Evolutionary conservation across 352 stramenopile genomes (phyloP).

Genomic region (Aphanomyces cochlioides): DNA sequence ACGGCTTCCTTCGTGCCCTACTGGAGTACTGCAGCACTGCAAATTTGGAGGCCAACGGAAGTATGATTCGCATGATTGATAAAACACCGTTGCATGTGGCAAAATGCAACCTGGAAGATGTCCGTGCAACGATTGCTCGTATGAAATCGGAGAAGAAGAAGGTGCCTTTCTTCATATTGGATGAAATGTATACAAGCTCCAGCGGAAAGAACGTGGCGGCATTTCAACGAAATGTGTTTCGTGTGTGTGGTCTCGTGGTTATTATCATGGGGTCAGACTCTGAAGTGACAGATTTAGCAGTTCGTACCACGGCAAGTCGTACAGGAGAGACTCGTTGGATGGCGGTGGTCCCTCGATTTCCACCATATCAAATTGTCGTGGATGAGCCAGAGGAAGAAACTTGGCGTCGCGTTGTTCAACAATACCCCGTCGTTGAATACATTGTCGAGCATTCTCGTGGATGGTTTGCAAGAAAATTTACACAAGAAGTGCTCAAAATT

Average conservation of each 20-base stretch:
- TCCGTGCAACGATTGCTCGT: constrained; percentile 26
- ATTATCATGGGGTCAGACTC: constrained; percentile 35
- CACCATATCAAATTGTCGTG: not conserved
- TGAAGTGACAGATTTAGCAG: constrained; percentile 27
- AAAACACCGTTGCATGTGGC: constrained; percentile 16
- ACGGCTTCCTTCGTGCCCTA: constrained; percentile 31
- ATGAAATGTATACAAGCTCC: constrained; percentile 19
- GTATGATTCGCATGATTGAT: constrained; percentile 28
- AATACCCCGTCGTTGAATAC: not conserved
- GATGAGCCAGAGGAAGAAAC: not conserved
- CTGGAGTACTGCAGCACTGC: constrained; percentile 21
- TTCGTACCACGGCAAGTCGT: not conserved
- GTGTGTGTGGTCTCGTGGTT: constrained; percentile 34
- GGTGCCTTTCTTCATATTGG: constrained; percentile 31
- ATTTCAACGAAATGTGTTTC: constrained; percentile 39
- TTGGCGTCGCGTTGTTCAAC: not conserved
- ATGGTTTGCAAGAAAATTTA: constrained; percentile 6
- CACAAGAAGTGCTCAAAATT: not conserved
- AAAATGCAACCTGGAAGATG: constrained; percentile 7
- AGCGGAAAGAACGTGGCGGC: constrained; percentile 29
- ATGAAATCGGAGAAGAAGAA: constrained; percentile 29
- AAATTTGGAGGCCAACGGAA: not conserved
- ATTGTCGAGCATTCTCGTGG: not conserved
- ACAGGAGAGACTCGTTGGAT: not conserved
- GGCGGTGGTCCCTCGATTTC: not conserved